Evolutionary conservation across 2,329 filamentous ascomycete species (phyloP).

Genomic region (Niveomyces coronatus): DNA sequence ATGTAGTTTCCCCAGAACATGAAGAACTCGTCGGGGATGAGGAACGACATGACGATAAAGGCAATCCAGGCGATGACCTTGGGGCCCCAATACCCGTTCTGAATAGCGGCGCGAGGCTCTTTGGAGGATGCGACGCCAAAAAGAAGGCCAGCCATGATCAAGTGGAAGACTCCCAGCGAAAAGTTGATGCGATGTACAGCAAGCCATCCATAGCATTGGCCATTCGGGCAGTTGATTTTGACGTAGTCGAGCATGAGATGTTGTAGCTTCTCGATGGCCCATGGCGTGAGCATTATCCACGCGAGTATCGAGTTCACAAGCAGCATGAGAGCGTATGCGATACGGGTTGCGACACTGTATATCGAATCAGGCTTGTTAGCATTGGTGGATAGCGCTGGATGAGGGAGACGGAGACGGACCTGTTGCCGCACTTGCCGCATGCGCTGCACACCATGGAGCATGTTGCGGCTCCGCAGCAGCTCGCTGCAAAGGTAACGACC

Average conservation of each 20-base stretch:
- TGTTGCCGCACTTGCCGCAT: constrained; percentile 95
- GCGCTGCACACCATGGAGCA: constrained; percentile 93
- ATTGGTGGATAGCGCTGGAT: background rate
- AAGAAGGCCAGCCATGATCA: constrained; percentile 73
- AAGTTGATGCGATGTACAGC: constrained; percentile 98
- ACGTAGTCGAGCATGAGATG: constrained; percentile 91
- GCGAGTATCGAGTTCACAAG: constrained; percentile 93
- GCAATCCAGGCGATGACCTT: constrained; percentile 85
- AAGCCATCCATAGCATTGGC: constrained; percentile 89
- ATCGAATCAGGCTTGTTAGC: constrained; percentile 8
- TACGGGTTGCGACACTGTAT: constrained; percentile 84
- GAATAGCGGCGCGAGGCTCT: constrained; percentile 75
- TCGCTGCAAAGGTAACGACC: constrained; percentile 70
- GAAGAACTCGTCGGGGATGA: constrained; percentile 93
- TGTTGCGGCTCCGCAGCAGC: constrained; percentile 92
- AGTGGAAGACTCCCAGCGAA: constrained; percentile 86
- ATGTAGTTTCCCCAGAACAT: constrained; percentile 94
- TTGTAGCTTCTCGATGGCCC: constrained; percentile 94
- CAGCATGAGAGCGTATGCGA: constrained; percentile 89
- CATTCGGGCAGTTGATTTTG: constrained; percentile 83
- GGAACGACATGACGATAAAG: constrained; percentile 82
- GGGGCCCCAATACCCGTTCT: constrained; percentile 98
- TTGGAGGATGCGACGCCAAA: constrained; percentile 81
- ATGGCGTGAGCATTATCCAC: constrained; percentile 98
- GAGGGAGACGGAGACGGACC: constrained; percentile 36